These are phyloP conservation scores for Naganishia albida DNA, from an alignment of 1,284 basidiomycete genomes.

Conservation along the genomic window DNA sequence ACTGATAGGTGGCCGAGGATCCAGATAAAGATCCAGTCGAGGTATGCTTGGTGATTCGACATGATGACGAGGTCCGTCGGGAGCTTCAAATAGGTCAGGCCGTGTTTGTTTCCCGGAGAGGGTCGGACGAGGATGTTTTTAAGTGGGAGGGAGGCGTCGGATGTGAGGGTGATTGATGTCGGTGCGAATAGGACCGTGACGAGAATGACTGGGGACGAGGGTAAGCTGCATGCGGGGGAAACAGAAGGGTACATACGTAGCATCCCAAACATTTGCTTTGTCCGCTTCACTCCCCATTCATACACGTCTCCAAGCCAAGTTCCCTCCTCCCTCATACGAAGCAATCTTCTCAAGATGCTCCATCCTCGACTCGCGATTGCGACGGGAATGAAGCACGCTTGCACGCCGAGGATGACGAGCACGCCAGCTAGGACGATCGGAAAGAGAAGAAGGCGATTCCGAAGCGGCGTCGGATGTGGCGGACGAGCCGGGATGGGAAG, in stretches of 20 bases:
- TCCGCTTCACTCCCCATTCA: constrained; percentile 69
- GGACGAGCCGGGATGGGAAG: constrained; percentile 7
- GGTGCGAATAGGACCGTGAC: constrained; percentile 76
- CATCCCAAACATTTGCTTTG: constrained; percentile 77
- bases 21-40: constrained; percentile 88
- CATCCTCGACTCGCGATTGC: constrained; percentile 54
- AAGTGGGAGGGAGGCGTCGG: constrained; percentile 42
- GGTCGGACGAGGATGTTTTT: constrained; percentile 50
- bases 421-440: constrained; percentile 68
- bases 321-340: constrained; percentile 48
- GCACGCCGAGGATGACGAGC: constrained; percentile 68
- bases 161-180: constrained; percentile 69
- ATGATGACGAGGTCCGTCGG: constrained; percentile 76
- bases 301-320: constrained; percentile 55
- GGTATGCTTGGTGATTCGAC: constrained; percentile 84
- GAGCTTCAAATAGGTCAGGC: constrained; percentile 59
- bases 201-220: constrained; percentile 41
- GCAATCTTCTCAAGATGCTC: constrained; percentile 33
- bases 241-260: constrained; percentile 60
- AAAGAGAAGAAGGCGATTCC: constrained; percentile 56
- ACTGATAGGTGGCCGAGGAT: constrained; percentile 75
- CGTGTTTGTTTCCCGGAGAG: constrained; percentile 57
- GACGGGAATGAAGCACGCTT: constrained; percentile 68
- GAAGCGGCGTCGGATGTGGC: constrained; percentile 5
- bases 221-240: background rate